Conservation (phyloP, 2,329 filamentous ascomycete genomes). For the Geosmithia morbida region DNA sequence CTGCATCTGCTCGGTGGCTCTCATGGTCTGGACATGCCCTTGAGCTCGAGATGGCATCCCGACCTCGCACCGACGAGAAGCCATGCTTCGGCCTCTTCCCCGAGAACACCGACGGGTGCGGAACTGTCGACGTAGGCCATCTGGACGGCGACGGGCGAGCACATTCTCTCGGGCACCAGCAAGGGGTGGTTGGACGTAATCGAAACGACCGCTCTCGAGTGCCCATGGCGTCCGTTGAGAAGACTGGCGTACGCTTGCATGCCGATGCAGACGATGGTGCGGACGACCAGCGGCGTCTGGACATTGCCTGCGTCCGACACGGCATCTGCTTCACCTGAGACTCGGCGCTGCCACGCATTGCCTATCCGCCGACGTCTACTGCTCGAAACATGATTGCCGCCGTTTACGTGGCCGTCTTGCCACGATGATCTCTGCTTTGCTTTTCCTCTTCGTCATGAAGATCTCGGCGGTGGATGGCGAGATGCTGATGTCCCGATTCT, state of each 20-base stretch:
- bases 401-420: too few species aligned
- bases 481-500: not conserved
- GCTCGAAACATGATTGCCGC: too few species aligned
- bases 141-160: constrained; percentile 72
- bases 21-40: not conserved
- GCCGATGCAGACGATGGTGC: too few species aligned
- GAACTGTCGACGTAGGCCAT: constrained; percentile 55
- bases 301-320: too few species aligned
- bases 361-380: too few species aligned
- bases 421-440: not conserved
- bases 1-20: not conserved
- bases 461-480: not conserved
- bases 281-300: too few species aligned
- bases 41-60: not conserved
- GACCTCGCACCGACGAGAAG: not conserved
- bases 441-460: not conserved
- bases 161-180: constrained; percentile 84
- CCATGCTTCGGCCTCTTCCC: not conserved
- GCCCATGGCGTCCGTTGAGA: too few species aligned
- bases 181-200: constrained; percentile 97
- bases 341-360: too few species aligned
- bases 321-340: too few species aligned
- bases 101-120: not conserved
- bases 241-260: too few species aligned
- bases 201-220: too few species aligned